Percentiles rank a stretch among this genome's conserved stretches.
Conservation (phyloP, 176 grass and related monocot genomes). For the Bolboschoenus planiculmis region DNA sequence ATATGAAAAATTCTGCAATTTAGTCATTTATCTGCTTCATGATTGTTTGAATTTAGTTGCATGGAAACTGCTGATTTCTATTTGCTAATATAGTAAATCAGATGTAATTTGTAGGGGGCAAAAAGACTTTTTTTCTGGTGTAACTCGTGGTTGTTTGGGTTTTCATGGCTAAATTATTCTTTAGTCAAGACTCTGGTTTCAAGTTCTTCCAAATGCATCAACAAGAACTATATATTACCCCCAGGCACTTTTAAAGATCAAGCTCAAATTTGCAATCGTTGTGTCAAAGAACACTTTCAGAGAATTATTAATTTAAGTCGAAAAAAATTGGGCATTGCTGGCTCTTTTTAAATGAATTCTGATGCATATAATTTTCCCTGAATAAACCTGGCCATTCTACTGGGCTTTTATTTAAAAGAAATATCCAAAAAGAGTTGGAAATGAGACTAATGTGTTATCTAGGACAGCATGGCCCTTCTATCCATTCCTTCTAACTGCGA, state of each 20-base stretch:
- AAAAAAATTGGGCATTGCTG: not conserved
- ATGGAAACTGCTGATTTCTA: not conserved
- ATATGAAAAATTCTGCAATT: not conserved
- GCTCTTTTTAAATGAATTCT: not conserved
- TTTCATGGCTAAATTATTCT: not conserved
- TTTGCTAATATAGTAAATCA: not conserved
- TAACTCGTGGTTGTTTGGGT: not conserved
- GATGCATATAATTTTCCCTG: not conserved
- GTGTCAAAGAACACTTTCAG: not conserved
- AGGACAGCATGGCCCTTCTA: constrained; percentile 76
- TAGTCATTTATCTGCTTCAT: not conserved
- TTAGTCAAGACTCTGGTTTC: not conserved
- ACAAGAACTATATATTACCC: not conserved
- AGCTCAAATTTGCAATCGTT: not conserved
- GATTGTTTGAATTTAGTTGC: not conserved
- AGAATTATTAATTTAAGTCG: not conserved
- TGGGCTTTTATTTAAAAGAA: not conserved
- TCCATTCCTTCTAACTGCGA: constrained; percentile 49
- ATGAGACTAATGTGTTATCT: constrained; percentile 20
- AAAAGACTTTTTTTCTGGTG: not conserved
- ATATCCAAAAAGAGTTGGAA: constrained; percentile 4
- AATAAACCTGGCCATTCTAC: not conserved
- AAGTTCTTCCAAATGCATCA: not conserved
- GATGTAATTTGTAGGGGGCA: not conserved
- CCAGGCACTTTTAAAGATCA: too few relatives aligned